Percentiles rank a stretch among this genome's conserved stretches.
Conservation (phyloP, 495 filamentous ascomycete species). For the Aspergillus carlsbadensis region DNA sequence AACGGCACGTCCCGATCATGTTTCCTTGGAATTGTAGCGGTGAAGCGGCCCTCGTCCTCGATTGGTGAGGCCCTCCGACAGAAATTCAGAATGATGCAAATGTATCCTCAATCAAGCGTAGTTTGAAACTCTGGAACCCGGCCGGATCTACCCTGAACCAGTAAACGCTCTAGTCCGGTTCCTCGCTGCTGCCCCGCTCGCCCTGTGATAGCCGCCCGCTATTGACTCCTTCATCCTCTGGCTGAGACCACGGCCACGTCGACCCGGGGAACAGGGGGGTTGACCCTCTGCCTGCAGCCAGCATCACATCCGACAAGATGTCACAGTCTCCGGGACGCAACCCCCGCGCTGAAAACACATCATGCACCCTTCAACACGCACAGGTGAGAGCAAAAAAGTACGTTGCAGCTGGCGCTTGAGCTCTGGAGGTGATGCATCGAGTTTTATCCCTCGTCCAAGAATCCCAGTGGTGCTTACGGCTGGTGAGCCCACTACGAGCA, state of each 20-base stretch:
- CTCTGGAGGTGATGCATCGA: background rate
- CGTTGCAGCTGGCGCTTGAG: background rate
- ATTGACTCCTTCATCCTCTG: slow-evolving; percentile 12
- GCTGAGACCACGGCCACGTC: slow-evolving; percentile 22
- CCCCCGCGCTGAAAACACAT: slow-evolving; percentile 3
- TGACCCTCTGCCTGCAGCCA: slow-evolving; percentile 9
- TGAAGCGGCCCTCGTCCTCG: background rate
- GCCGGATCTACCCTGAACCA: slow-evolving; percentile 14
- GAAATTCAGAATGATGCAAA: background rate
- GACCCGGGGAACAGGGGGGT: slow-evolving; percentile 17
- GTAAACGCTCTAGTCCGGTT: background rate
- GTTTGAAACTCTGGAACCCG: slow-evolving; percentile 7
- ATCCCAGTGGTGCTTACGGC: background rate
- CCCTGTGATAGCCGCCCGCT: slow-evolving; percentile 17
- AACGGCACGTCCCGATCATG: slow-evolving; percentile 5
- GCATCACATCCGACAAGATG: slow-evolving; percentile 6
- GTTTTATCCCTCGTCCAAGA: background rate
- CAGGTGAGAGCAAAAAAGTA: background rate
- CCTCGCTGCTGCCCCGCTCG: slow-evolving; percentile 10
- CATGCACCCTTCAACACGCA: background rate
- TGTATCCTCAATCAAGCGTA: slow-evolving; percentile 1
- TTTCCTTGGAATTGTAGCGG: slow-evolving; percentile 4
- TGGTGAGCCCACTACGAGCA: background rate
- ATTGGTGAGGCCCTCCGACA: slow-evolving; percentile 7
- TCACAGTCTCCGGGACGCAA: slow-evolving; percentile 5